A percentile compares a stretch with the other conserved stretches of the same genome.
phyloP scores from a whole-genome alignment of 805 yeast genomes.

The Kluyveromyces nonfermentans region DNA sequence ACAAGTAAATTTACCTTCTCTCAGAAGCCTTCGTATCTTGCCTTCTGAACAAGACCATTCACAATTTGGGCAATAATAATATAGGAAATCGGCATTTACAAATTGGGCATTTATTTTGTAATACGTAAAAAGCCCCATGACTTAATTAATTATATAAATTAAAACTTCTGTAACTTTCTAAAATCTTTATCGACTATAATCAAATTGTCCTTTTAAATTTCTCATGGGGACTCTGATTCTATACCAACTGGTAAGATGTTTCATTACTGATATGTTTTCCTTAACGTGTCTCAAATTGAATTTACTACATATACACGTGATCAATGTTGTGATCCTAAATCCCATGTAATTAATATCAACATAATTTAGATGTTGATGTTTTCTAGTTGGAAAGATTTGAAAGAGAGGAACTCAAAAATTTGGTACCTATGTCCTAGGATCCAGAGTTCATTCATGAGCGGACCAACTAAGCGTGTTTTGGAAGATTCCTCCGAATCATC shows the following conservation, averaged over 20 bases:
- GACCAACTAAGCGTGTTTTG: not conserved
- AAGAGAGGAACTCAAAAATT: not conserved
- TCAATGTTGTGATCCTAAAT: no score
- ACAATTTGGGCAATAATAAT: not conserved
- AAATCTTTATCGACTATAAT: no score
- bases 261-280: not conserved
- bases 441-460: not conserved
- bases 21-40: slow-evolving; percentile 1
- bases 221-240: no score
- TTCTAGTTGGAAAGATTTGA: not conserved
- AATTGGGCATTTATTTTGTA: not conserved
- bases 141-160: no score
- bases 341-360: no score
- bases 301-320: not conserved
- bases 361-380: no score
- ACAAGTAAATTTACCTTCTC: not conserved
- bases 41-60: not conserved
- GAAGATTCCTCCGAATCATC: not conserved
- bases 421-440: no score
- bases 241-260: no score
- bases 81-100: not conserved
- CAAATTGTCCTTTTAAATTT: no score
- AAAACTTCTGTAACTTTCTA: no score
- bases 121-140: not conserved
- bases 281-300: not conserved